These are phyloP conservation scores for Ceratocystiopsis sp. DNA, from an alignment of 2,329 filamentous ascomycete genomes.

Conservation along the genomic window DNA sequence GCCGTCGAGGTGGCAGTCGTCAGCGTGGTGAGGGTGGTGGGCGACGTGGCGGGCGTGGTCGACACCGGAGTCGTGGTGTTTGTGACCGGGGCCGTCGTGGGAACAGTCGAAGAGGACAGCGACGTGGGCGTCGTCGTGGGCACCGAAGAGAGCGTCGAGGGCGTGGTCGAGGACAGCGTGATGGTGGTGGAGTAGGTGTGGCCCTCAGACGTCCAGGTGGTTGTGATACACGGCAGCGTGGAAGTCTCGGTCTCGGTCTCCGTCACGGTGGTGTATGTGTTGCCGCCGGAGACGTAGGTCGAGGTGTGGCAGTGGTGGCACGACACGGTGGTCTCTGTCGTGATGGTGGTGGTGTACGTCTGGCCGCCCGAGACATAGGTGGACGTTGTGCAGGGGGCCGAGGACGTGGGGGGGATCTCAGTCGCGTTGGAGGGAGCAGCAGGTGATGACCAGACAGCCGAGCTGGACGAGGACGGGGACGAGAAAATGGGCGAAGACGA, in stretches of 20 bases:
- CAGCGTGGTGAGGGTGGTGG: neutral
- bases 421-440: neutral
- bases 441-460: neutral
- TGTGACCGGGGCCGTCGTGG: neutral
- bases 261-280: neutral
- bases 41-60: constrained; percentile 3
- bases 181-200: no score
- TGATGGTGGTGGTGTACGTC: constrained; percentile 2
- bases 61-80: constrained; percentile 2
- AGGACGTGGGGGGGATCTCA: no score
- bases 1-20: no score
- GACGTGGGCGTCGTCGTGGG: no score
- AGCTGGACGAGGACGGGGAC: neutral
- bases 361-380: neutral
- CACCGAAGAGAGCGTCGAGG: no score
- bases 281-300: constrained; percentile 3
- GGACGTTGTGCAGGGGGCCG: no score
- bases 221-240: neutral
- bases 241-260: neutral
- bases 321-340: constrained; percentile 1
- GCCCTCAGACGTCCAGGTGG: no score
- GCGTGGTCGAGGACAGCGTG: no score
- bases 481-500: no score
- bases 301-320: constrained; percentile 1
- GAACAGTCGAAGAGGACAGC: no score